Base-by-base conservation (phyloP, 305 asterid species). In the Fraxinus paxiana region DNA sequence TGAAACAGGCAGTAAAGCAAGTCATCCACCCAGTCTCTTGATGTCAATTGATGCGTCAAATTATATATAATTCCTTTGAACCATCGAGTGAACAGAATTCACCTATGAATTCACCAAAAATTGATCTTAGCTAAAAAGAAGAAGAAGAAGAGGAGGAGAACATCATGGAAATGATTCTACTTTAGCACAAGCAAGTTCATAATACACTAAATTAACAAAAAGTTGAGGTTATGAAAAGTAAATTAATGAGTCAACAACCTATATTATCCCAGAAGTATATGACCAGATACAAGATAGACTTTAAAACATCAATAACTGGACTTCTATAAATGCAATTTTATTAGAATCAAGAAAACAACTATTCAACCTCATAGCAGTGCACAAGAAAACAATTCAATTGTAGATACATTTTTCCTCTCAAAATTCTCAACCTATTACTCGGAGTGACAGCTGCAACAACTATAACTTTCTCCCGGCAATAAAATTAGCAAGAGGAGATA, bases 1-100 rank as follows among this genome's bases (percentile, higher is more conserved):
- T 48, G 86, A 87, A 87, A 86, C 93, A 94, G 77, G 70, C 24
- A 43, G 84, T 46, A 82, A 94, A 89, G 76, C 91, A 91, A 84
- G 80, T 75, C 93, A 90, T 89, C 48, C 31, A 79, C 77, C 84
- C 86, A 79, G 76, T 82, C 79, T 48, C 56, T 59, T 77, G 71
- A 74, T 17, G 73, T 59, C 77, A 65, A 77, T 38, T 48, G 70
- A 79, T 82, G 80, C 83, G 37, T 61, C 82, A 70, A 77, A 20
- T 59, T 61, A 51, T 37, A 56, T 30, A 76, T 28, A 71, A 30
- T 59, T 30, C 34, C 61, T 46, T 63, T 63, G 17, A 63, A 22
- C n/a, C 34, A 22, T 10, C 5, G 2, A 61, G 71, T 0, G n/a
- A 26, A 22, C 17, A 10, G 72, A n/a, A 4, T 63, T 63, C 30